A percentile compares a stretch with the other conserved stretches of the same genome.
These are phyloP conservation scores for Akanthomyces lecanii DNA, from an alignment of 2,329 filamentous ascomycete genomes.

Conservation along the genomic window DNA sequence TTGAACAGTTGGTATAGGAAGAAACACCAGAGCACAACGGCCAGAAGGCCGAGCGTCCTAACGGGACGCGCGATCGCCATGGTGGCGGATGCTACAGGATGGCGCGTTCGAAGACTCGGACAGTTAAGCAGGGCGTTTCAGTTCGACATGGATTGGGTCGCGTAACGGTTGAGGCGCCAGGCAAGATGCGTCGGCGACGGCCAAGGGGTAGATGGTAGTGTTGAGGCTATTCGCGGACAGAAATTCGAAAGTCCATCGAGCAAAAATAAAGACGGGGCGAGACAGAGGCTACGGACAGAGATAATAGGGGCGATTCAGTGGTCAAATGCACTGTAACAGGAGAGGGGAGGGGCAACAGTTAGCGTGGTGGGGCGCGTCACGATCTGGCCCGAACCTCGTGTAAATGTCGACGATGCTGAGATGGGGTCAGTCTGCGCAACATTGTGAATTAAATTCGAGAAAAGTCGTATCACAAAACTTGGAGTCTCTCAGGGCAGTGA, in stretches of 20 bases:
- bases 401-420: background rate
- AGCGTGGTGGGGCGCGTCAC: background rate
- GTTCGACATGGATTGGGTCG: slow-evolving; percentile 11
- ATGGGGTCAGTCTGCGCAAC: background rate
- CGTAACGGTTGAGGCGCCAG: background rate
- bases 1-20: slow-evolving; percentile 72
- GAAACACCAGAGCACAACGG: slow-evolving; percentile 70
- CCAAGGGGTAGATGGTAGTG: background rate
- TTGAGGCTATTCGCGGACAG: slow-evolving; percentile 11
- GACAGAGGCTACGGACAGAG: background rate
- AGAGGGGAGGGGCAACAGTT: background rate
- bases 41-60: slow-evolving; percentile 69
- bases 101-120: background rate
- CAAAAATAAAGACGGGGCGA: slow-evolving; percentile 8
- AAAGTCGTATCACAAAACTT: no score
- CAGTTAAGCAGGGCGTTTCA: slow-evolving; percentile 1
- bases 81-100: slow-evolving; percentile 24
- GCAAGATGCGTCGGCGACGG: background rate
- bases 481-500: no score
- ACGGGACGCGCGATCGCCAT: slow-evolving; percentile 88
- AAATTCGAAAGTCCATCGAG: background rate
- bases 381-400: background rate
- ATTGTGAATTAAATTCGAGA: background rate
- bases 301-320: slow-evolving; percentile 13
- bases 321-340: background rate